Conservation (phyloP, 75 land plant genomes). For the Azolla pinnata region DNA sequence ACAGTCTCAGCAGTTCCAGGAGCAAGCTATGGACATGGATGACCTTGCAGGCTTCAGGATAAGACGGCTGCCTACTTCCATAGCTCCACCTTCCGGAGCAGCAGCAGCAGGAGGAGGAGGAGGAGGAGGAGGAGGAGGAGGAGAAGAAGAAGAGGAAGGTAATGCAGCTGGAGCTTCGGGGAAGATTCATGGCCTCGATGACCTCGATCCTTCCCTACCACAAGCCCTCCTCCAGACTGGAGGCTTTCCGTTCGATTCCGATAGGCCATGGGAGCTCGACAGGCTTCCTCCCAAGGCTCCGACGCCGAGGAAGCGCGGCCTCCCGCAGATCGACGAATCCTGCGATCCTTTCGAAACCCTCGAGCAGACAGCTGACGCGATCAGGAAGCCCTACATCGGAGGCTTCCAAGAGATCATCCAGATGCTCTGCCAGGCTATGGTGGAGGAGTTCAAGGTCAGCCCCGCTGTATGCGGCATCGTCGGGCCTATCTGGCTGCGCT, state of each 20-base stretch:
- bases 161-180: too few species aligned
- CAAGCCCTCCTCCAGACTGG: too few species aligned
- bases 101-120: slow-evolving; percentile 12
- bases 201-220: slow-evolving; percentile 9
- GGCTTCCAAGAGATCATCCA: slow-evolving; percentile 79
- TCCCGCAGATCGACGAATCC: slow-evolving; percentile 9
- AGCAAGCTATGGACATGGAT: slow-evolving; percentile 47
- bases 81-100: slow-evolving; percentile 9
- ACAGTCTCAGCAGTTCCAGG: slow-evolving; percentile 54
- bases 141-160: too few species aligned
- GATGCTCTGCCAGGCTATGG: slow-evolving; percentile 74
- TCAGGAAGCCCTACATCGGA: slow-evolving; percentile 48
- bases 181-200: not conserved
- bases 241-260: too few species aligned
- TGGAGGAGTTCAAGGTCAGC: slow-evolving; percentile 51
- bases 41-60: slow-evolving; percentile 13
- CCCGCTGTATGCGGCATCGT: slow-evolving; percentile 65
- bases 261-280: too few species aligned
- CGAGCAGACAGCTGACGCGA: slow-evolving; percentile 9
- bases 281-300: too few species aligned
- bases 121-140: too few species aligned
- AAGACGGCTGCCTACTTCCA: slow-evolving; percentile 11
- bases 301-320: not conserved
- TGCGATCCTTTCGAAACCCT: slow-evolving; percentile 4
- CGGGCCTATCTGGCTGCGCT: slow-evolving; percentile 66